Conservation (phyloP, 2,329 filamentous ascomycete species). For the Fusarium sp. region DNA sequence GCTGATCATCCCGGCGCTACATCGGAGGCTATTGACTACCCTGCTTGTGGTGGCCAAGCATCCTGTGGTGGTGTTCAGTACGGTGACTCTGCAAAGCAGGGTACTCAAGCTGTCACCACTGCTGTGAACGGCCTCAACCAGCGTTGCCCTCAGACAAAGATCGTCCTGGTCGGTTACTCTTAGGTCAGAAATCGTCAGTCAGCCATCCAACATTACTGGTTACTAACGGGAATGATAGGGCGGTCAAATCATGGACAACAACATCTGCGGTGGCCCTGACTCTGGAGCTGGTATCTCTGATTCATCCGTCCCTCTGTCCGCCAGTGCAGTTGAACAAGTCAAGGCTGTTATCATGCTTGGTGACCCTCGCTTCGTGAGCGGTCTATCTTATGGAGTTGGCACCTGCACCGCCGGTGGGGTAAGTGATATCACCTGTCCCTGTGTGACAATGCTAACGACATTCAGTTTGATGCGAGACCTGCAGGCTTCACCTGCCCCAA, state of each 20-base stretch:
- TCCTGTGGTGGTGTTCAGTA: conserved; percentile 69
- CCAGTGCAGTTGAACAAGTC: conserved; percentile 61
- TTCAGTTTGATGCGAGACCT: conserved; percentile 68
- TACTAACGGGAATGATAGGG: conserved; percentile 50
- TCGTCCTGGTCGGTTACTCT: conserved; percentile 70
- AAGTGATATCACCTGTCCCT: conserved; percentile 39
- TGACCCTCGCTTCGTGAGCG: conserved; percentile 65
- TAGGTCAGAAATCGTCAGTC: conserved; percentile 47
- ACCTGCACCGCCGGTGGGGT: conserved; percentile 67
- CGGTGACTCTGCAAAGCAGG: conserved; percentile 65
- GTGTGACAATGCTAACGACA: neutral
- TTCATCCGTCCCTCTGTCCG: conserved; percentile 54
- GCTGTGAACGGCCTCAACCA: conserved; percentile 68
- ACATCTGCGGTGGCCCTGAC: conserved; percentile 68
- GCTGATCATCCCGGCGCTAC: conserved; percentile 60
- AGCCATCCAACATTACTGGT: fast-evolving
- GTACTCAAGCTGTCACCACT: conserved; percentile 65
- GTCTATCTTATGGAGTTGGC: conserved; percentile 67
- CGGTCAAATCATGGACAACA: conserved; percentile 71
- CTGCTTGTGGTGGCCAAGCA: conserved; percentile 70
- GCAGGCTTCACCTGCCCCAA: conserved; percentile 65
- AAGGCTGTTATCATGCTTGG: conserved; percentile 74
- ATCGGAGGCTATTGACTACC: conserved; percentile 64
- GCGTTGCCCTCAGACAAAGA: conserved; percentile 64
- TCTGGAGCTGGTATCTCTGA: conserved; percentile 55